These are phyloP conservation scores for Neurospora sublineolata DNA, from an alignment of 495 filamentous ascomycete species.

Conservation along the genomic window DNA sequence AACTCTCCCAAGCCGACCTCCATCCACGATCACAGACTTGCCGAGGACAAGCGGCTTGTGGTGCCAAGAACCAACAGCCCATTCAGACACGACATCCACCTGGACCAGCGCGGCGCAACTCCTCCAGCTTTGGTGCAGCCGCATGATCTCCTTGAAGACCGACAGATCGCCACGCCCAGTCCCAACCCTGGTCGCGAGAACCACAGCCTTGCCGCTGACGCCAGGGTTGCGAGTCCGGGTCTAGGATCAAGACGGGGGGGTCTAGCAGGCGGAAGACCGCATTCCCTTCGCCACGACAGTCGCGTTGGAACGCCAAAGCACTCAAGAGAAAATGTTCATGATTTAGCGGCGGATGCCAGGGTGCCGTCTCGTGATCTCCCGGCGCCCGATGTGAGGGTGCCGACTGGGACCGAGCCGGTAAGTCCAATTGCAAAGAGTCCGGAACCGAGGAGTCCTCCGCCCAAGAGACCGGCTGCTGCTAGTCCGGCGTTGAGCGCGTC, in stretches of 20 bases:
- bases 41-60: constrained; percentile 5
- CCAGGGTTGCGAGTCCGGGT: constrained; percentile 3
- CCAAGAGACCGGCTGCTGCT: background rate
- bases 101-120: constrained; percentile 8
- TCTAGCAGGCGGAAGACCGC: background rate
- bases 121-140: constrained; percentile 4
- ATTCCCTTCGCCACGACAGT: background rate
- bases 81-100: constrained; percentile 4
- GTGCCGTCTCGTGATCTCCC: background rate
- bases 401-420: background rate
- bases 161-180: constrained; percentile 5
- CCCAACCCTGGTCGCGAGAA: constrained; percentile 6
- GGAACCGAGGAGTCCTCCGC: background rate
- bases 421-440: background rate
- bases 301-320: background rate
- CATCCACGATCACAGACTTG: constrained; percentile 6
- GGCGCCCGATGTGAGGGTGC: background rate
- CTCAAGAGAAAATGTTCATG: background rate
- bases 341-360: background rate
- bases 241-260: background rate
- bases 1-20: background rate
- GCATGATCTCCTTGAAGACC: constrained; percentile 9
- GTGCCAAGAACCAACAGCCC: background rate
- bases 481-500: background rate
- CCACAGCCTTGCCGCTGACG: constrained; percentile 9